phyloP scores from a whole-genome alignment of 1,139 yeast genomes.

The Taphrina sp. region DNA sequence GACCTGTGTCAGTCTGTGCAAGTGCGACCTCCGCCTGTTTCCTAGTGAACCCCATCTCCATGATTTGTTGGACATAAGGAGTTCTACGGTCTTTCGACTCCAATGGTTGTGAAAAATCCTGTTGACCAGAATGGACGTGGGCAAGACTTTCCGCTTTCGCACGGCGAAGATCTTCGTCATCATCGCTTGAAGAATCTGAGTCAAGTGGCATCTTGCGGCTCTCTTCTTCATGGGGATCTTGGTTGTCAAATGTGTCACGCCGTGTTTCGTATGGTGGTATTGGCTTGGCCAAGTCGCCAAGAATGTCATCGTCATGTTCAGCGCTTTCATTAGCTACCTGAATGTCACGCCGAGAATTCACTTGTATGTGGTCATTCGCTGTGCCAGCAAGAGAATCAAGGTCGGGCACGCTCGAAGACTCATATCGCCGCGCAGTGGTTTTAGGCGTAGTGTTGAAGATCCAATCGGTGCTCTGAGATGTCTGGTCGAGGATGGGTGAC shows the following conservation, averaged over 20 bases:
- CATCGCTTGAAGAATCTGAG: not conserved
- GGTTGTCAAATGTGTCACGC: too few relatives aligned
- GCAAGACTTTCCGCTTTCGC: conserved; percentile 21
- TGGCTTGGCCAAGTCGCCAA: conserved; percentile 26
- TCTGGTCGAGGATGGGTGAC: not conserved
- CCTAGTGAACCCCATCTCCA: conserved; percentile 75
- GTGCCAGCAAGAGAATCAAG: not conserved
- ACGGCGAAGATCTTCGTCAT: conserved; percentile 29
- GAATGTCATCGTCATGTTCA: conserved; percentile 9
- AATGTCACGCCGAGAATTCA: not conserved
- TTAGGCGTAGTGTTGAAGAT: too few relatives aligned
- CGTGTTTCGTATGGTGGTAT: not conserved
- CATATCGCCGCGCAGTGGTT: too few relatives aligned
- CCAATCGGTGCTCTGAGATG: not conserved
- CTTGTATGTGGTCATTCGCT: not conserved
- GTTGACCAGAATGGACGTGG: not conserved
- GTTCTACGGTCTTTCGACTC: conserved; percentile 1
- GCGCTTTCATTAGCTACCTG: not conserved
- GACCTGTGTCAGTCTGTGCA: conserved; percentile 53
- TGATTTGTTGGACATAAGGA: conserved; percentile 61
- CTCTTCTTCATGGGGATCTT: too few relatives aligned
- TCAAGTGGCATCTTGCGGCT: not conserved
- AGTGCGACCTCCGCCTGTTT: conserved; percentile 65
- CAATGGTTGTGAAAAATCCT: too few relatives aligned
- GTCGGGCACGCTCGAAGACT: not conserved